These are phyloP conservation scores for Pestalotiopsis sp. DNA, from an alignment of 2,329 filamentous ascomycete species.

Conservation along the genomic window DNA sequence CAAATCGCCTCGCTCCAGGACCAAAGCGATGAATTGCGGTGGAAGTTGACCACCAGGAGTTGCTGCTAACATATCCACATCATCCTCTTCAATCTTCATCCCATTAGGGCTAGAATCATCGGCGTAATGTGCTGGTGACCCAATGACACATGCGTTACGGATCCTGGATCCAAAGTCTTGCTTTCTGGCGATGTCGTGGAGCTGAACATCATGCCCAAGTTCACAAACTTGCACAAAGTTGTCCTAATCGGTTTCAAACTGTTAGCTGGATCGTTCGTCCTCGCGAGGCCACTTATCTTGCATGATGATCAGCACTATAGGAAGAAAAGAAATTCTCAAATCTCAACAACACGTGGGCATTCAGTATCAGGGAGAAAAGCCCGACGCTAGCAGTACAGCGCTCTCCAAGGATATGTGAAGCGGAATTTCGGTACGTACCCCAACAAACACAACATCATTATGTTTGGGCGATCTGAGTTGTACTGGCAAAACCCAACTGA, in stretches of 20 bases:
- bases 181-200: constrained; percentile 78
- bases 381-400: not conserved
- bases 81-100: constrained; percentile 44
- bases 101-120: constrained; percentile 22
- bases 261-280: constrained; percentile 22
- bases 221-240: constrained; percentile 82
- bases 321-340: constrained; percentile 4
- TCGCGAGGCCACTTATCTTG: not conserved
- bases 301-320: constrained; percentile 3
- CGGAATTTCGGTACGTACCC: constrained; percentile 53
- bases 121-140: constrained; percentile 49
- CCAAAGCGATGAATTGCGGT: constrained; percentile 80
- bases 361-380: not conserved
- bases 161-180: constrained; percentile 80
- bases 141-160: constrained; percentile 77
- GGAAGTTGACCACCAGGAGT: constrained; percentile 49
- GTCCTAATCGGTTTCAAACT: constrained; percentile 53
- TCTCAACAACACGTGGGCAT: not conserved
- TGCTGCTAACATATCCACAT: constrained; percentile 39
- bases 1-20: constrained; percentile 72
- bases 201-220: constrained; percentile 67
- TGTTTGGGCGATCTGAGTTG: constrained; percentile 69
- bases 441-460: constrained; percentile 87
- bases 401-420: not conserved
- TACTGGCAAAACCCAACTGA: constrained; percentile 79